Base-by-base conservation (phyloP, 805 yeast genomes). In the Zygosaccharomyces gambellarensis region DNA sequence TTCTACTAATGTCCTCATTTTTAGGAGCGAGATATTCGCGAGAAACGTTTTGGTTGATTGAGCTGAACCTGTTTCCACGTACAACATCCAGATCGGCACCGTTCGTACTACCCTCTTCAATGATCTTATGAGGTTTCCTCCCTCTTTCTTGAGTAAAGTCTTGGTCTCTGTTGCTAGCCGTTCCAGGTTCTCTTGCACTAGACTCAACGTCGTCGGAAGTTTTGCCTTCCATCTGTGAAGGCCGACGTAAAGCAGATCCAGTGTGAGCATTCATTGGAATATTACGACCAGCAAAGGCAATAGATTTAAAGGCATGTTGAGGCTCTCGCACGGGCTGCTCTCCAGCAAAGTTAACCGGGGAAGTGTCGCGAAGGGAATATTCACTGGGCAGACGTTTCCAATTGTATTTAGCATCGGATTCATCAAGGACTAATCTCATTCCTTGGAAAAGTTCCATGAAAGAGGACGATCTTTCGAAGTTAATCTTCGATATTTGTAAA, bases 391-490 rank as follows among this genome's bases (percentile, higher is more conserved):
- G 46, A 10, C 63, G 57, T 38, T 54, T 61, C 70, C 70, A 66
- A 45, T 65, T 66, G 38, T 62, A 63, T 12, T 52, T 51, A 8
- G 66, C 67, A 50, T 66, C 70, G 12, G 52, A 45, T 17, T 62
- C 65, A 52, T 64, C 70, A 14, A 66, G 49, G 5, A 66, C 65
- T 4, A 59, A 36, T 36, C 66, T 49, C 62, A 65, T 66, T 29
- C 59, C 64, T 30, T 62, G 59, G 41, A 65, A 66, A 22, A 66
- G 46, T 44, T 66, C 67, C 14, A 58, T 51, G 43, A 60, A 64
- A 0, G 70, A 66, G 17, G 65, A 59, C 2, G 70, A 66, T 45
- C 60, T 59, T 12, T 52, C 53, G 46, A 64, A 57, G 1, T 41
- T 40, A 0, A 51, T 49, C 17, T 49, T 47, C 14, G 50, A 49